Conservation (phyloP, 2,329 filamentous ascomycete species). For the Fusarium tjaetaba region DNA sequence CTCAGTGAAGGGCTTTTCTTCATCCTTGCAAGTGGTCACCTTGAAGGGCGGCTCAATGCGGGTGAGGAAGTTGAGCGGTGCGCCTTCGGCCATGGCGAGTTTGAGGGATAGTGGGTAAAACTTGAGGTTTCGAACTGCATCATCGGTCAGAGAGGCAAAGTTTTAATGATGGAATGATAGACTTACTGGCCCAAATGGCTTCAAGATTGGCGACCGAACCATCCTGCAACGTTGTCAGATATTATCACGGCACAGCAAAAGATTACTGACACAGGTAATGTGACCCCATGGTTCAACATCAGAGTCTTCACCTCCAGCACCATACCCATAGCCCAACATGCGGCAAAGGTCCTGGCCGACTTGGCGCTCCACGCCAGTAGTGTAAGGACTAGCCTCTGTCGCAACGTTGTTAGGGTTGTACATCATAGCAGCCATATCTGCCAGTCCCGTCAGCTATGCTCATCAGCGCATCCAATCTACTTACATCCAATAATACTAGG, state of each 20-base stretch:
- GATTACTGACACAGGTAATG: not conserved
- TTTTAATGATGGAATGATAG: too few species aligned
- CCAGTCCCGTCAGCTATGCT: fast-evolving
- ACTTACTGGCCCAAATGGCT: not conserved
- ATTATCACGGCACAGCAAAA: fast-evolving
- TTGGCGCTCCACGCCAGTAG: not conserved
- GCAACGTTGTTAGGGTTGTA: not conserved
- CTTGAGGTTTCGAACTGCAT: not conserved
- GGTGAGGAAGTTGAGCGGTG: not conserved
- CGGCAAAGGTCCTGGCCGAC: not conserved
- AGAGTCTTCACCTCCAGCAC: not conserved
- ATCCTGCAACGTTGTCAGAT: not conserved
- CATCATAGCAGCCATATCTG: not conserved
- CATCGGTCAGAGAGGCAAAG: fast-evolving
- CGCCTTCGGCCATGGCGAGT: not conserved
- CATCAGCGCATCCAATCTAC: fast-evolving
- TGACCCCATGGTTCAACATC: not conserved
- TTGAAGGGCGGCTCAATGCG: not conserved
- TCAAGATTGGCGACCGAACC: not conserved
- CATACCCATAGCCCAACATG: not conserved
- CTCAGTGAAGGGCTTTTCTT: not conserved
- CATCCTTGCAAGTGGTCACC: not conserved
- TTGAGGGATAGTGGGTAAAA: not conserved
- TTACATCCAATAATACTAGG: not conserved
- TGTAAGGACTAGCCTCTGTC: not conserved